Percentiles rank a stretch among this genome's conserved stretches.
Evolutionary conservation across 2,329 filamentous ascomycete species (phyloP).

Genomic region (Fusarium miscanthi): DNA sequence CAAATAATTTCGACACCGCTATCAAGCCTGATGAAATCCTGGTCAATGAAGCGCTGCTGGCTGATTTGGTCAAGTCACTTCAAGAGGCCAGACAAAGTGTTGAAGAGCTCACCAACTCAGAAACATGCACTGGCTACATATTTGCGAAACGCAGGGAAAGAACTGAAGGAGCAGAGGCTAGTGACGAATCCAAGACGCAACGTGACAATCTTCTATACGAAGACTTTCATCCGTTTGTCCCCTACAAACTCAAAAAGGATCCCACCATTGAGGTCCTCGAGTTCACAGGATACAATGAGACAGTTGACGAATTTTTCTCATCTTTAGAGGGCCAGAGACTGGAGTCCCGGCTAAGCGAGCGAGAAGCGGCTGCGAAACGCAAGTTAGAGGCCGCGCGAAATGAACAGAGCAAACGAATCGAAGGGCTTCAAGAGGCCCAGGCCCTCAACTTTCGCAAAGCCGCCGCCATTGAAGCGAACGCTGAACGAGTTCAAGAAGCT

Average conservation of each 20-base stretch:
- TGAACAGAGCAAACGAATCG: conserved; percentile 87
- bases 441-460: conserved; percentile 88
- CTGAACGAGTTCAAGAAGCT: conserved; percentile 90
- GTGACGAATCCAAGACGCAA: conserved; percentile 51
- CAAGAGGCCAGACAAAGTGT: conserved; percentile 77
- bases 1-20: conserved; percentile 75
- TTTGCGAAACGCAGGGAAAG: conserved; percentile 72
- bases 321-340: conserved; percentile 95
- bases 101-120: conserved; percentile 72
- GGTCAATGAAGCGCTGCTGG: conserved; percentile 70
- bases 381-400: conserved; percentile 86
- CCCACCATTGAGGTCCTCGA: conserved; percentile 74
- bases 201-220: conserved; percentile 77
- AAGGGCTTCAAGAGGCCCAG: conserved; percentile 84
- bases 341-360: conserved; percentile 83
- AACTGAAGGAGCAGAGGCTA: conserved; percentile 40
- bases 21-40: conserved; percentile 76
- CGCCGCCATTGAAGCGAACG: conserved; percentile 88
- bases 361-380: conserved; percentile 81
- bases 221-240: conserved; percentile 94
- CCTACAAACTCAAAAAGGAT: conserved; percentile 79
- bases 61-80: conserved; percentile 75
- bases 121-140: conserved; percentile 83
- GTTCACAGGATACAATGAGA: conserved; percentile 89
- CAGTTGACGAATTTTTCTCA: conserved; percentile 96